A percentile compares a stretch with the other conserved stretches of the same genome.
Evolutionary conservation across 495 filamentous ascomycete genomes (phyloP).

Genomic region (Staphylotrichum tortipilum): DNA sequence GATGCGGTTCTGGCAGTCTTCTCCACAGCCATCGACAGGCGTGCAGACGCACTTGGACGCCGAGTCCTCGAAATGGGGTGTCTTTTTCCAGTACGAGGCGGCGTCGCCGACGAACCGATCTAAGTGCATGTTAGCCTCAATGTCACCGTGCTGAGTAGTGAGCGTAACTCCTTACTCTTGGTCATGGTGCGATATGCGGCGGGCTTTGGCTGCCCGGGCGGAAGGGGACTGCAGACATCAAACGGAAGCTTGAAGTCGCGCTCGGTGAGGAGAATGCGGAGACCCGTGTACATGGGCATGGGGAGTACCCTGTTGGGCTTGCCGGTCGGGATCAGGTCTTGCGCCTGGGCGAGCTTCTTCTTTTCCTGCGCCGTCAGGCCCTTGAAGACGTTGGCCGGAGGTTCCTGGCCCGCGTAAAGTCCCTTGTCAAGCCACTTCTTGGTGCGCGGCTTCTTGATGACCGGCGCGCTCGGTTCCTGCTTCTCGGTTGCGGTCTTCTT

Average conservation of each 20-base stretch:
- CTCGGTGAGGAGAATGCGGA: conserved; percentile 51
- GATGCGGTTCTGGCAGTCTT: conserved; percentile 83
- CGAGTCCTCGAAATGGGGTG: conserved; percentile 62
- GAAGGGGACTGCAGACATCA: conserved; percentile 78
- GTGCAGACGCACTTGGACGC: conserved; percentile 70
- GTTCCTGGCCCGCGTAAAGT: conserved; percentile 79
- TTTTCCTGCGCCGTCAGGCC: conserved; percentile 49
- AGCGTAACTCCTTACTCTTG: conserved; percentile 61
- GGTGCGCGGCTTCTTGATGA: conserved; percentile 35
- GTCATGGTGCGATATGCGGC: conserved; percentile 84
- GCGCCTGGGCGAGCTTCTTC: conserved; percentile 49
- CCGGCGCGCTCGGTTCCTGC: conserved; percentile 30
- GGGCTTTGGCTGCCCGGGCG: conserved; percentile 77
- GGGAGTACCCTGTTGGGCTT: conserved; percentile 37
- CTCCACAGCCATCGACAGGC: conserved; percentile 70
- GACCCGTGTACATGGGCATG: conserved; percentile 35
- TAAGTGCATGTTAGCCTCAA: conserved; percentile 32
- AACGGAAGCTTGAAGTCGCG: conserved; percentile 84
- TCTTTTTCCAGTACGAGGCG: conserved; percentile 73
- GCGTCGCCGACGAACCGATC: conserved; percentile 92
- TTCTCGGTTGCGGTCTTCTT: conserved; percentile 22
- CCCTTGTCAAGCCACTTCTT: conserved; percentile 77
- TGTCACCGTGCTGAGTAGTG: not conserved
- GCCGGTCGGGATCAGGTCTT: conserved; percentile 35
- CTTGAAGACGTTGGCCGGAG: conserved; percentile 49